Conservation (phyloP, 202 grass and related monocot species). For the Panicum virgatum region DNA sequence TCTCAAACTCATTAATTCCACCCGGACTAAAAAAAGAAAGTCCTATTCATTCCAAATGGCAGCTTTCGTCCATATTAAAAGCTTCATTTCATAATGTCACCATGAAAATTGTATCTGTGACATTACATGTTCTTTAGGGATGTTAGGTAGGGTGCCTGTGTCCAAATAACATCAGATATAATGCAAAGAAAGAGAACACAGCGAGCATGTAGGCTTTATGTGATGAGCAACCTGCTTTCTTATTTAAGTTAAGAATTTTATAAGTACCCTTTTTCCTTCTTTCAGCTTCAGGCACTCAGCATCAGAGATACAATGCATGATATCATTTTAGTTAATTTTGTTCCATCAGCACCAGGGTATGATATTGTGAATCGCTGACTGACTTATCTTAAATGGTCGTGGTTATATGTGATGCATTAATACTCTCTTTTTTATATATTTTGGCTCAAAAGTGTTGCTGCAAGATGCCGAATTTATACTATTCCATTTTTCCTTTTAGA, state of each 20-base stretch:
- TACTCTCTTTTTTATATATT: background rate
- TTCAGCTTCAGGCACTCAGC: background rate
- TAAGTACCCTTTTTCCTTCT: conserved; percentile 1
- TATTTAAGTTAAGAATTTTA: background rate
- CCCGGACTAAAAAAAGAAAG: background rate
- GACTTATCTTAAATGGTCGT: background rate
- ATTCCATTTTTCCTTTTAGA: background rate
- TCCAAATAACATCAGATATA: conserved; percentile 13
- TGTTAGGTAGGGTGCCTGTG: background rate
- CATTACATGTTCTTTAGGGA: background rate
- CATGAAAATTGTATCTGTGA: background rate
- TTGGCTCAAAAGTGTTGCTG: background rate
- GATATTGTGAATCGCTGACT: background rate
- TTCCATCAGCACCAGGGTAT: background rate
- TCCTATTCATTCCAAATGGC: background rate
- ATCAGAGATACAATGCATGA: background rate
- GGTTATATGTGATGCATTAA: background rate
- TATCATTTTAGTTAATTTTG: background rate
- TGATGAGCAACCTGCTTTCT: background rate
- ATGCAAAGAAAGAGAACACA: background rate
- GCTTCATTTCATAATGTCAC: background rate
- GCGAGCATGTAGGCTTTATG: background rate
- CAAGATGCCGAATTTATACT: background rate
- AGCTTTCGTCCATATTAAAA: background rate
- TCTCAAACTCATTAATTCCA: background rate